A percentile compares a stretch with the other conserved stretches of the same genome.
Conservation (phyloP, 1,284 basidiomycete genomes). For the Peniophora sp. region DNA sequence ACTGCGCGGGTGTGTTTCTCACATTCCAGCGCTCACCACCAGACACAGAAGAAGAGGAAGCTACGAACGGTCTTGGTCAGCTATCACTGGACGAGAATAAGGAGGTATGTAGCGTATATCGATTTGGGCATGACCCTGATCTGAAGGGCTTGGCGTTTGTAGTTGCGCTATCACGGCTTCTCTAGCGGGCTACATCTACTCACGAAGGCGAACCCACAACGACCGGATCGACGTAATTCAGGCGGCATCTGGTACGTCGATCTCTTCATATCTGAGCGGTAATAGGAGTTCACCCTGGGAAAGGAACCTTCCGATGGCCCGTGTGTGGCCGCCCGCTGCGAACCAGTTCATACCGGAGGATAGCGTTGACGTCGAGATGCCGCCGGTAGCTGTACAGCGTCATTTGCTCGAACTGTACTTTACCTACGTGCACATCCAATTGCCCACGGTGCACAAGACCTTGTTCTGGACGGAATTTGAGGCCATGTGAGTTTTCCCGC, state of each 20-base stretch:
- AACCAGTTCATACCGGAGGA: conserved; percentile 31
- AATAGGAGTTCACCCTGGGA: conserved; percentile 2
- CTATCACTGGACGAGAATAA: conserved; percentile 78
- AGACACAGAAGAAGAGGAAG: conserved; percentile 28
- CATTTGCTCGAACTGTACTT: conserved; percentile 71
- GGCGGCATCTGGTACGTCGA: conserved; percentile 41
- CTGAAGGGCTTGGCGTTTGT: conserved; percentile 16
- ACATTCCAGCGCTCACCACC: neutral
- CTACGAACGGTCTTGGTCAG: conserved; percentile 59
- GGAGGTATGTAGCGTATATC: conserved; percentile 38
- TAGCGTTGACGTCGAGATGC: conserved; percentile 41
- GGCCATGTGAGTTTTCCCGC: conserved; percentile 34
- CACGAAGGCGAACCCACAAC: conserved; percentile 40
- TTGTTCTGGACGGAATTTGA: conserved; percentile 63
- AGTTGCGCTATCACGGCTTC: conserved; percentile 69
- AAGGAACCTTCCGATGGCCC: conserved; percentile 72
- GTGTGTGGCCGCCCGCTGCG: conserved; percentile 57
- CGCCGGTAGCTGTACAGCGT: conserved; percentile 52
- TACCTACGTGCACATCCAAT: conserved; percentile 71
- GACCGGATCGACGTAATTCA: conserved; percentile 54
- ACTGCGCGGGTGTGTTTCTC: neutral
- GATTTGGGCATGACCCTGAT: conserved; percentile 1
- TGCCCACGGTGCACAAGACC: conserved; percentile 67
- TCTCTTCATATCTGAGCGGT: conserved; percentile 36
- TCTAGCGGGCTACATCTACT: conserved; percentile 73